phyloP scores from a whole-genome alignment of 2,329 filamentous ascomycete species.

The Nemania sp. region DNA sequence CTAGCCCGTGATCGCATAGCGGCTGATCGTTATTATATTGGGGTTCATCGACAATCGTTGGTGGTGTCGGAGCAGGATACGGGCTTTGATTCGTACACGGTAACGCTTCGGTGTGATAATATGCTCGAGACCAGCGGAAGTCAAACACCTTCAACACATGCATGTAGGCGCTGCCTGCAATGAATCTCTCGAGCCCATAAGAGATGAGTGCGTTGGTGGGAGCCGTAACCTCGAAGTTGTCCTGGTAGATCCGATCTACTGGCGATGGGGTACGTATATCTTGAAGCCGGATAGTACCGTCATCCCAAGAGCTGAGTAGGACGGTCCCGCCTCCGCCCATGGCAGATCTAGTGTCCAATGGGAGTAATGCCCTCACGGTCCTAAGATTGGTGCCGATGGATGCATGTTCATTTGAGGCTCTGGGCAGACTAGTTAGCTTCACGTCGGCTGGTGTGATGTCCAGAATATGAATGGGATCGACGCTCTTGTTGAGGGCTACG shows the following conservation, averaged over 20 bases:
- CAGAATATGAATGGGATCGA: conserved; percentile 51
- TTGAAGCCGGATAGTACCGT: conserved; percentile 54
- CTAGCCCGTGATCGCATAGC: conserved; percentile 42
- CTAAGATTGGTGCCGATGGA: conserved; percentile 35
- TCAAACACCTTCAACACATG: conserved; percentile 56
- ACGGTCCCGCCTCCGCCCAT: conserved; percentile 44
- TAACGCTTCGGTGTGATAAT: conserved; percentile 53
- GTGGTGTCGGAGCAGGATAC: conserved; percentile 39
- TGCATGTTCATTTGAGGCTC: conserved; percentile 35
- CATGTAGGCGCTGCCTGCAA: conserved; percentile 51
- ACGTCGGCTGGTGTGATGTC: conserved; percentile 51
- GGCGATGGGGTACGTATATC: conserved; percentile 54
- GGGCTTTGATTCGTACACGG: conserved; percentile 48
- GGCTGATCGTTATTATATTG: conserved; percentile 21
- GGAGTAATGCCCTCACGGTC: conserved; percentile 52
- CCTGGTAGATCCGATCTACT: conserved; percentile 54
- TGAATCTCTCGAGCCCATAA: conserved; percentile 55
- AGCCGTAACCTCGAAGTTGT: conserved; percentile 54
- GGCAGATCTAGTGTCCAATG: conserved; percentile 43
- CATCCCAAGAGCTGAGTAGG: conserved; percentile 56
- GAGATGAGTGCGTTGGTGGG: conserved; percentile 52
- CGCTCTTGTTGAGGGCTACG: conserved; percentile 48
- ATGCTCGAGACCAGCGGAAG: conserved; percentile 53
- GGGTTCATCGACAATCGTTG: conserved; percentile 29
- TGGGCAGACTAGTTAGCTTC: conserved; percentile 42